Evolutionary conservation across 306 rosid species (phyloP), one percentile per base, ranked within the genome.

Genomic region (Mucuna pruriens): DNA sequence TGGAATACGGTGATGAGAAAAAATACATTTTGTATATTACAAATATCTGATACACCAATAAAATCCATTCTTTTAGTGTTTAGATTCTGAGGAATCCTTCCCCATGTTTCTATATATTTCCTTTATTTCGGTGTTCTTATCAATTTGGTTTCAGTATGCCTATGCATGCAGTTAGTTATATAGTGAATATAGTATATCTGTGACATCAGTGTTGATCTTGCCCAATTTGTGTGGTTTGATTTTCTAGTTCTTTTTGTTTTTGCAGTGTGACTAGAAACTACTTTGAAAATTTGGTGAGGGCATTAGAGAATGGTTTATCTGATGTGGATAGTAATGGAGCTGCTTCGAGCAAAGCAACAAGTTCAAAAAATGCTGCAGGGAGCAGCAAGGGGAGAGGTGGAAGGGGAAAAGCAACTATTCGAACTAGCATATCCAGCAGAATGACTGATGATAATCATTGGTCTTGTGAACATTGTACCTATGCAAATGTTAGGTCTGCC

Each of bases 241-340:
- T 38, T 64, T 70, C 75, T 80, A 58, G 76, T 73, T 38, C 75
- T 49, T 49, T 80, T 74, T 81, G 72, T 81, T 77, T 77, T 84
- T 58, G 77, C 90, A 87, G 92, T 71, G 92, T 89, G 83, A 89
- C 92, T 61, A 85, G 82, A 80, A 89, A 89, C 82, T 89, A 85
- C 90, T 89, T 87, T 55, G 92, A 89, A 86, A 89, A 89, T 75
- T 85, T 89, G 85, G 92, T 89, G 65, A 75, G 89, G 79, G 92
- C 92, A 78, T 89, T 89, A 55, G 92, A 89, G 87, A 89, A 89
- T 84, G 90, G 91, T 57, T 69, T 87, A 46, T 29, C 86, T 62
- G 89, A 89, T 39, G 92, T 89, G 82, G 90, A 80, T 60, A 75
- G 84, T 68, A 84, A 82, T 73, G 92, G 85, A 65, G 88, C 90